Conservation (phyloP, 2,329 filamentous ascomycete genomes). For the Penicillium sp. region DNA sequence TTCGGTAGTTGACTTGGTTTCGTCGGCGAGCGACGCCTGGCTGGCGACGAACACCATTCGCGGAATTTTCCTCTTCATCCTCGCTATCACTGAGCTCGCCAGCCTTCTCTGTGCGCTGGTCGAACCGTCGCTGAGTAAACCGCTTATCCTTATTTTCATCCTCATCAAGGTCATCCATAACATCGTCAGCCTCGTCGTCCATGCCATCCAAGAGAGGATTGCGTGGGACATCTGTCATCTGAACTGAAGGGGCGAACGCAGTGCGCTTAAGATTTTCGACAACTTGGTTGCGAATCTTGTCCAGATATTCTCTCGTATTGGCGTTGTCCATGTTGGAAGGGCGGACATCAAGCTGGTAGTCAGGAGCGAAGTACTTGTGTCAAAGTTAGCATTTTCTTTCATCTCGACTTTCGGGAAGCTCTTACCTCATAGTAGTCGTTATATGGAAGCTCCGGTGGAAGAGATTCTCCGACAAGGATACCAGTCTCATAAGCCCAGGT, state of each 20-base stretch:
- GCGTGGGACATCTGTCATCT: conserved; percentile 61
- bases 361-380: conserved; percentile 61
- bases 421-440: conserved; percentile 85
- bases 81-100: conserved; percentile 86
- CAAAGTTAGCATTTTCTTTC: conserved; percentile 24
- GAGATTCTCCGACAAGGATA: conserved; percentile 75
- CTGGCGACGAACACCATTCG: conserved; percentile 66
- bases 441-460: conserved; percentile 80
- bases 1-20: conserved; percentile 61
- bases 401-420: not conserved
- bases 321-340: conserved; percentile 71
- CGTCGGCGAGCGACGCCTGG: conserved; percentile 48
- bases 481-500: conserved; percentile 69
- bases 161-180: conserved; percentile 69
- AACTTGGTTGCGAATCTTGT: conserved; percentile 64
- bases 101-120: conserved; percentile 70
- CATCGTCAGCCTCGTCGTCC: conserved; percentile 63
- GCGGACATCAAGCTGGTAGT: conserved; percentile 66
- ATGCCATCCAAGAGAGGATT: conserved; percentile 53
- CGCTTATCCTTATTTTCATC: conserved; percentile 82
- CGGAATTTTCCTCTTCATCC: conserved; percentile 70
- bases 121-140: conserved; percentile 75
- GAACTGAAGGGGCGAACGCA: conserved; percentile 59
- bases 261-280: conserved; percentile 65
- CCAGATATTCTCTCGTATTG: conserved; percentile 64